Base-by-base conservation (phyloP, 129 eudicot species). In the Gnaphalium uliginosum region DNA sequence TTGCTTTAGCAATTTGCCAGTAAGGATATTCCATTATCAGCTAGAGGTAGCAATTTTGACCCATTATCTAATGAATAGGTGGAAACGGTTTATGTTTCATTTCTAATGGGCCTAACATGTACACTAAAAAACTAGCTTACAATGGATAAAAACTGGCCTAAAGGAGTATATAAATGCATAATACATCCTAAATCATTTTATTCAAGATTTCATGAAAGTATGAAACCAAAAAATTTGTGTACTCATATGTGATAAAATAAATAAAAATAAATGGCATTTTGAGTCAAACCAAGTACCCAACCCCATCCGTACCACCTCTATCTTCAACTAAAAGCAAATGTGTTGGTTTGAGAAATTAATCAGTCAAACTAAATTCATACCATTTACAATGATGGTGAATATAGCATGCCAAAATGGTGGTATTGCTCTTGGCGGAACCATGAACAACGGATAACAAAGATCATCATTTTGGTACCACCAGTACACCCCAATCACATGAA, bases 401-500 rank as follows among this genome's bases (percentile, higher is more conserved):
- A 81, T 75, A 19, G 84, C 84, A 69, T 81, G 81, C 84, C 84
- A 81, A 66, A 81, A 81, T 8, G 84, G 81, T 50, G 84, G 84
- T 68, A 81, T 75, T 69, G 81, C 61, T 61, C 67, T 69, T 69
- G 84, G 84, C 21, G 84, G 84, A 32, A 81, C 84, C 80, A 81
- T 81, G 73, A 75, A 75, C 26, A 81, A 56, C 0, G 84, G 84
- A 26, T 81, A 68, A 62, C 77, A 81, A 68, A 81, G 81, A 81
- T 81, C 84, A 7, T 75, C 84, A 54, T 83, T 72, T 33, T 81
- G 81, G 46, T 83, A 76, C 84, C 80, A 79, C 81, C 83, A 72
- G 22, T 66, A 73, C 30, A 72, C 74, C 54, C 85, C 85, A 22
- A 76, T 57, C 66, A 89, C 89, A 68, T 89, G 96, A 80, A 91